Conservation (phyloP, 371 early-diverging fungal species). For the Mucor plumbeus region DNA sequence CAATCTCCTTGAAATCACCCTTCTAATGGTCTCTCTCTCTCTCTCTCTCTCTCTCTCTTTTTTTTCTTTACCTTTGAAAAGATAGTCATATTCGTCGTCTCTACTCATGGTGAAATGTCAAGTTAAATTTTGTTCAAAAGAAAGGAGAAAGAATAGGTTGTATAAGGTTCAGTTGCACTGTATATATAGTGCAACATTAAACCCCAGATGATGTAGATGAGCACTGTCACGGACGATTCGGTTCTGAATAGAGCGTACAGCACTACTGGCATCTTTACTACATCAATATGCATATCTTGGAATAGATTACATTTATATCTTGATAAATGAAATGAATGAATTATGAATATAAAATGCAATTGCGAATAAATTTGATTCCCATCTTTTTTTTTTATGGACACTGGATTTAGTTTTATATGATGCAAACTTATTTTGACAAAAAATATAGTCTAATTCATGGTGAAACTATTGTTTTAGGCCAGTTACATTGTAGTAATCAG, state of each 20-base stretch:
- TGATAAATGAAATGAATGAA: neutral
- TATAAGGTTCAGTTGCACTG: neutral
- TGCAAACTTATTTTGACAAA: too few species aligned
- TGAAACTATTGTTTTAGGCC: too few species aligned
- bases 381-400: too few species aligned
- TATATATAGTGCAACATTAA: slow-evolving; percentile 1
- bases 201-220: neutral
- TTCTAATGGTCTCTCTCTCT: neutral
- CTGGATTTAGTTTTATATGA: too few species aligned
- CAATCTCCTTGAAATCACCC: too few species aligned
- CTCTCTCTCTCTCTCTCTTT: neutral
- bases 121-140: slow-evolving; percentile 7
- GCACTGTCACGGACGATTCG: neutral
- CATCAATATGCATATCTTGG: neutral
- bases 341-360: neutral
- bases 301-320: neutral
- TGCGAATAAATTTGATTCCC: neutral
- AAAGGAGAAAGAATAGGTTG: slow-evolving; percentile 9
- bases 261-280: neutral
- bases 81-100: slow-evolving; percentile 96
- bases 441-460: too few species aligned
- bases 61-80: slow-evolving; percentile 82
- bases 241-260: neutral
- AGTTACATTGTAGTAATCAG: too few species aligned
- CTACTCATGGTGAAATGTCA: slow-evolving; percentile 66